A percentile compares a stretch with the other conserved stretches of the same genome.
Conservation (phyloP, 495 filamentous ascomycete genomes). For the Lasiosphaeris hirsuta region DNA sequence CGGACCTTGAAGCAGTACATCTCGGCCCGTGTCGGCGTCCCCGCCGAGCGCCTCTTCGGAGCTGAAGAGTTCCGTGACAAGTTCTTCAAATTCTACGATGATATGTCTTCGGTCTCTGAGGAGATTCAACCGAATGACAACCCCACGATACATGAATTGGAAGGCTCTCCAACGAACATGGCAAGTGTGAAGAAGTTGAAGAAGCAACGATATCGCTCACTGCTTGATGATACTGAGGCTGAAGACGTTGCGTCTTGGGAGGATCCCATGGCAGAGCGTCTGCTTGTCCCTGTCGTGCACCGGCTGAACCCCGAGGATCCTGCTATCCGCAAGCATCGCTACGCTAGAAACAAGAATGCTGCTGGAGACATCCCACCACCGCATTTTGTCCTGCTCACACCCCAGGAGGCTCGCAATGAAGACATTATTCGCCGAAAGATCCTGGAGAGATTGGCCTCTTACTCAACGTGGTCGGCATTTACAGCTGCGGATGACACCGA, state of each 20-base stretch:
- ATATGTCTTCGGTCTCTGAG: slow-evolving; percentile 62
- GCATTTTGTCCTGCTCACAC: slow-evolving; percentile 51
- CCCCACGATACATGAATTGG: slow-evolving; percentile 75
- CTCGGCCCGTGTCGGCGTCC: slow-evolving; percentile 60
- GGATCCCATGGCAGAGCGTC: slow-evolving; percentile 61
- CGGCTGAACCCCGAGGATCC: slow-evolving; percentile 36
- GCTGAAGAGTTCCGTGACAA: slow-evolving; percentile 75
- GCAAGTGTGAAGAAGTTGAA: slow-evolving; percentile 44
- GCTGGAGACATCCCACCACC: slow-evolving; percentile 33
- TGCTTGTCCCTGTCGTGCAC: slow-evolving; percentile 80
- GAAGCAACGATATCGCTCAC: slow-evolving; percentile 41
- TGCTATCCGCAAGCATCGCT: neutral
- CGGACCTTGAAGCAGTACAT: slow-evolving; percentile 72
- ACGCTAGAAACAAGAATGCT: slow-evolving; percentile 20
- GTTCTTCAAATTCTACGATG: slow-evolving; percentile 80
- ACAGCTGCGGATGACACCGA: slow-evolving; percentile 42
- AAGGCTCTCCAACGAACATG: slow-evolving; percentile 73
- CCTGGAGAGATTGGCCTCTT: slow-evolving; percentile 46
- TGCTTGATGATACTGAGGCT: slow-evolving; percentile 50
- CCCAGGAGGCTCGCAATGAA: slow-evolving; percentile 47
- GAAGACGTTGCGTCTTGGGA: slow-evolving; percentile 57
- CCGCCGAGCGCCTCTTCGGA: slow-evolving; percentile 60
- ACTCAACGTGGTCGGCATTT: slow-evolving; percentile 44
- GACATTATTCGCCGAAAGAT: slow-evolving; percentile 50
- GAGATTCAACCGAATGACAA: slow-evolving; percentile 62